A percentile compares a stretch with the other conserved stretches of the same genome.
Evolutionary conservation across 2,329 filamentous ascomycete genomes (phyloP).

Genomic region (Ascochyta lentis): DNA sequence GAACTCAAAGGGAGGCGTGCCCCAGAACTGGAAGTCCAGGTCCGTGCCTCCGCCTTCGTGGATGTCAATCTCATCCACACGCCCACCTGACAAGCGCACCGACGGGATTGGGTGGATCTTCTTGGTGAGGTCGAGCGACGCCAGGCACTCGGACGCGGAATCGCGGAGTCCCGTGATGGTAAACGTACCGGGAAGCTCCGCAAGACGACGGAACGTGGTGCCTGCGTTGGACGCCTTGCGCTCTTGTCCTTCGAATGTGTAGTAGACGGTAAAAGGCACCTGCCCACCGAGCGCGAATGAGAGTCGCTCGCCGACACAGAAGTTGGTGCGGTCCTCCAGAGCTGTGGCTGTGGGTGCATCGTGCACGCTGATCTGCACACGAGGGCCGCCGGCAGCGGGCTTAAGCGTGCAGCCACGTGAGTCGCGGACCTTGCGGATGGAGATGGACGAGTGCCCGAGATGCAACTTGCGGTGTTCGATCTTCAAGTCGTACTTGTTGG

Average conservation of each 20-base stretch:
- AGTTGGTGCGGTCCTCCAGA: slow-evolving; percentile 82
- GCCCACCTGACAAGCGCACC: slow-evolving; percentile 86
- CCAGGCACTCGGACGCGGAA: slow-evolving; percentile 85
- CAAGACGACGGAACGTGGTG: slow-evolving; percentile 90
- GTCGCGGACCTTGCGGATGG: slow-evolving; percentile 89
- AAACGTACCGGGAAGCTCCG: slow-evolving; percentile 88
- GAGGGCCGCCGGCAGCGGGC: slow-evolving; percentile 68
- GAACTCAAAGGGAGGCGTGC: slow-evolving; percentile 95
- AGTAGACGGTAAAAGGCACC: slow-evolving; percentile 90
- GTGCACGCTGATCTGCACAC: slow-evolving; percentile 89
- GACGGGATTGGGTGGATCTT: slow-evolving; percentile 90
- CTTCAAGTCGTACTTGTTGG: slow-evolving; percentile 76
- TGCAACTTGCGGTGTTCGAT: slow-evolving; percentile 86
- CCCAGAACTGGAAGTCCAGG: slow-evolving; percentile 93
- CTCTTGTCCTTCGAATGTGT: slow-evolving; percentile 80
- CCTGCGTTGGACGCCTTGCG: slow-evolving; percentile 80
- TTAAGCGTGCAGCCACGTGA: slow-evolving; percentile 83
- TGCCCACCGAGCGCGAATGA: slow-evolving; percentile 90
- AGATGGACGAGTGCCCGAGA: slow-evolving; percentile 86
- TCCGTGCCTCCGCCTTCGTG: slow-evolving; percentile 96
- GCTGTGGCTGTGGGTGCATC: slow-evolving; percentile 91
- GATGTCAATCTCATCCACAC: slow-evolving; percentile 83
- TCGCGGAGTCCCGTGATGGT: slow-evolving; percentile 86
- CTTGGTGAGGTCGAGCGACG: slow-evolving; percentile 78
- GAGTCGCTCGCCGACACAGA: slow-evolving; percentile 94